A percentile compares a stretch with the other conserved stretches of the same genome.
These are phyloP conservation scores for Pseudognaphalium luteoalbum DNA, from an alignment of 129 eudicot species.

Conservation along the genomic window DNA sequence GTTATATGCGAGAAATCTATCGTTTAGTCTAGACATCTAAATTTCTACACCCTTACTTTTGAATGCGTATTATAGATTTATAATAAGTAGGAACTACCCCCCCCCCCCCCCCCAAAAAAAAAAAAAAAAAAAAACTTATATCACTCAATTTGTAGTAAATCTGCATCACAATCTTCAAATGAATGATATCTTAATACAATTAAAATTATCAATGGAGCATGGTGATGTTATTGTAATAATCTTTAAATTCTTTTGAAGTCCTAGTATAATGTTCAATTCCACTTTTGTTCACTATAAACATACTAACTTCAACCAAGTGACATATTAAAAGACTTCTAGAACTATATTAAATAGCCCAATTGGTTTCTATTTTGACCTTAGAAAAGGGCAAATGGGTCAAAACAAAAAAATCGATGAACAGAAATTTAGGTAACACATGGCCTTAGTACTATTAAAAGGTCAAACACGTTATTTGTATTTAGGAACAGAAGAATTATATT, in stretches of 20 bases:
- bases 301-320: neutral
- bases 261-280: no score
- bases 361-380: neutral
- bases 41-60: no score
- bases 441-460: constrained; percentile 25
- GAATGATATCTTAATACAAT: neutral
- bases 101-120: no score
- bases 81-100: no score
- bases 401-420: neutral
- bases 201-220: neutral
- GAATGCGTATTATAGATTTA: no score
- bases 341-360: neutral
- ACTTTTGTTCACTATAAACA: neutral
- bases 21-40: no score
- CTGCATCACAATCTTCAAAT: neutral
- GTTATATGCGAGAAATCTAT: no score
- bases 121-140: no score
- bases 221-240: neutral
- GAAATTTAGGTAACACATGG: constrained; percentile 8
- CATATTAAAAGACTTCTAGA: neutral
- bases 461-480: constrained; percentile 39
- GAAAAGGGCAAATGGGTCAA: constrained; percentile 24
- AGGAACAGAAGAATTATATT: neutral
- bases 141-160: neutral
- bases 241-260: neutral